Base-by-base conservation (phyloP, 2,329 filamentous ascomycete genomes). In the Xylariaceae sp. region DNA sequence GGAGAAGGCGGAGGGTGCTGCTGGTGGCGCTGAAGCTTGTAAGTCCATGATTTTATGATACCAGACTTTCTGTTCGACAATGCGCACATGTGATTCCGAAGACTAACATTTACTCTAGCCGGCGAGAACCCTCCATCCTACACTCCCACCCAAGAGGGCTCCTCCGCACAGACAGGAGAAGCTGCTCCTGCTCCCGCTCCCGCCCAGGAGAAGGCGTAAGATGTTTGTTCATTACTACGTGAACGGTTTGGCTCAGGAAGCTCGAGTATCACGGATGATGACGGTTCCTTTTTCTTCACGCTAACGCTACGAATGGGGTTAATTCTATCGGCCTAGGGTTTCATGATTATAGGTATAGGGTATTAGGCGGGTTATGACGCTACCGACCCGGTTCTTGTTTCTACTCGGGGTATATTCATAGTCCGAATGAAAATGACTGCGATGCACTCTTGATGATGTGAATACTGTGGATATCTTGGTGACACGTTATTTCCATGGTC, bases 1-100 rank as follows among this genome's bases (percentile, higher is more conserved):
- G 72, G 78, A 80, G 69, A 78, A 78, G 71, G 68, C 74, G 49
- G 70, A 72, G 66, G 3, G 62, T 2, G 54, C 3, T 2, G 37
- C 56, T 64, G 7, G 53, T 11, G 56, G 67, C 7, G 49, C 68
- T 7, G 47, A 58, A 45, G 15, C 53, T 51, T 52, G 58, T 63
- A 34, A 64, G 62, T 64, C n/a, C 59, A 66, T 2, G 56, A 55
- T 61, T 44, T 15, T 2, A 17, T 57, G 47, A 23, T 18, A 11
- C n/a, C 34, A 11, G n/a, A 13, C 1, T 2, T 10, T n/a, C 9
- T 2, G 18, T 30, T 23, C 23, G 1, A 23, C 2, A 1, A 23
- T 2, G 23, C 23, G 4, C 23, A 23, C 23, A 34, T 53, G 48
- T 13, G 65, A 30, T 67, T 65, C 50, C 60, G 64, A 44, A n/a